Conservation (phyloP, 2,329 filamentous ascomycete species). For the Pyricularia sp. region DNA sequence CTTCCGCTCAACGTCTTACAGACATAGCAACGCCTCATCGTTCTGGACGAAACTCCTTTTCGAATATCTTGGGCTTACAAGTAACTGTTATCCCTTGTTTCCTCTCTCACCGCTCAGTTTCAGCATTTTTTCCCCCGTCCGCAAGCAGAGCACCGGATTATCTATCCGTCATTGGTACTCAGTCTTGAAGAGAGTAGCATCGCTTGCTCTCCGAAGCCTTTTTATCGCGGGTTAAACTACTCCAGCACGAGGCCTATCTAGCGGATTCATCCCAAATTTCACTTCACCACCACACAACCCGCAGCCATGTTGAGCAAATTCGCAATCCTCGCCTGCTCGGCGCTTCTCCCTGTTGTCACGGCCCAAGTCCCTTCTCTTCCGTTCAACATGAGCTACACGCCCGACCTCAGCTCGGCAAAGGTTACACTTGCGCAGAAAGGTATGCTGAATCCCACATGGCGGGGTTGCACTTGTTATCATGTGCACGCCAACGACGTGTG, state of each 20-base stretch:
- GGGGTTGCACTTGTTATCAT: not conserved
- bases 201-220: not conserved
- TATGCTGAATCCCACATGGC: not conserved
- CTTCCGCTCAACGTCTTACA: not conserved
- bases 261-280: not conserved
- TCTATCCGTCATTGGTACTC: not conserved
- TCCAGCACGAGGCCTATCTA: not conserved
- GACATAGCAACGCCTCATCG: not conserved
- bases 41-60: not conserved
- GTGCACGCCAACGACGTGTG: not conserved
- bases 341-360: not conserved
- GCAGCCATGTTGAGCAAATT: not conserved
- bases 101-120: not conserved
- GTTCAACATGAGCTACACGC: conserved; percentile 1
- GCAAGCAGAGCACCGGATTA: not conserved
- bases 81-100: not conserved
- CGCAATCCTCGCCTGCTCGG: not conserved
- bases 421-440: not conserved
- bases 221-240: not conserved
- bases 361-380: not conserved
- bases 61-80: not conserved
- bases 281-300: not conserved
- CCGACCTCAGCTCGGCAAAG: conserved; percentile 1
- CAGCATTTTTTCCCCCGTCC: not conserved
- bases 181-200: not conserved